Evolutionary conservation across 129 eudicot genomes (phyloP), one percentile per base, ranked within the genome.

Genomic region (Chrysanthemum makinoi): DNA sequence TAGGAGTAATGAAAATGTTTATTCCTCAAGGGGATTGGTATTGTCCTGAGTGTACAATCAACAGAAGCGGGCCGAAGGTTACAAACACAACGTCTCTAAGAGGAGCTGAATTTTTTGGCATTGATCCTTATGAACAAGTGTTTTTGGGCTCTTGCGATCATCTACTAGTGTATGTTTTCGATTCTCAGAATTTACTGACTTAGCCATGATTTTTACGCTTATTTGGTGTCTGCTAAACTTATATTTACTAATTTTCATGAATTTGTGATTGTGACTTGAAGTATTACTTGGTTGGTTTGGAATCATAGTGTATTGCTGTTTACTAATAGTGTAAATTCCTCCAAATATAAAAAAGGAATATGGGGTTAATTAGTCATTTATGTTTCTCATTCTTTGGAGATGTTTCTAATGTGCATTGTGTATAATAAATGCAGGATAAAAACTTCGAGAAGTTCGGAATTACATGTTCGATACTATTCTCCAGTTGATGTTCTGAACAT

Each of bases 1-100:
- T 94, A 47, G 99, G 99, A 14, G 80, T 90, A 73, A 77, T 55
- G 86, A 94, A 90, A 81, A 44, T 65, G 86, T 70, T 15, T 69
- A 87, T 94, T 75, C 93, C 97, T n/a, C 80, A 81, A 47, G 99
- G 96, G 66, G 81, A 79, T 13, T 94, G 99, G 99, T 94, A 65
- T 81, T 94, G 99, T 72, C 97, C 96, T 5, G 99, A 94, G 81
- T 94, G 99, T 84, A 70, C 83, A 47, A 79, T 86, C 47, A 80
- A 83, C 52, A 79, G 82, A 53, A 53, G 39, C 16, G 89, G 85
- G 35, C 97, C 97, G 50, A 66, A 76, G 66, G 76, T 90, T 72
- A 70, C 86, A 51, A 77, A 67, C 65, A 84, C 75, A 74, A 87
- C 97, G 43, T 57, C 90, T 35, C 76, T 94, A 22, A 77, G 63